Evolutionary conservation across 2,329 filamentous ascomycete genomes (phyloP), one percentile per base, ranked within the genome.

Genomic region (Zymoseptoria ardabiliae): DNA sequence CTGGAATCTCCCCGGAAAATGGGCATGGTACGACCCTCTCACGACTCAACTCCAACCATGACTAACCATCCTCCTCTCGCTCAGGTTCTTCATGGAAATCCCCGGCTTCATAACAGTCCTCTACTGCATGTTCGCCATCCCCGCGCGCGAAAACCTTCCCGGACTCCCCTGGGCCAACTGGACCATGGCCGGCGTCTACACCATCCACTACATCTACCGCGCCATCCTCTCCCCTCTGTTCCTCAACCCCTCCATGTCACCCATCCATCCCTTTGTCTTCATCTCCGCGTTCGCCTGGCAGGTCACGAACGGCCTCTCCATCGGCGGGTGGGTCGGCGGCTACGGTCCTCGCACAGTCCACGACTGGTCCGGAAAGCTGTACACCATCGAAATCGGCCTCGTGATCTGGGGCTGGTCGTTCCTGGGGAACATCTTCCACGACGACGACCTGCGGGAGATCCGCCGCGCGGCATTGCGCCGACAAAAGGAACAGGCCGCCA

Each of bases 141-240:
- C 89, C 1, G 67, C 73, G 1, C 75, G 83, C 67, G 74, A 83
- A 56, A 82, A 81, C 22, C 78, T 89, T 61, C 72, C 75, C 2
- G 57, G 53, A 4, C 76, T 93, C 48, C 89, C 90, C 1, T 89
- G 85, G 85, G 86, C 88, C 69, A 93, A 93, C 74, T 87, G 87
- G 76, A 83, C 88, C 17, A 85, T 94, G 69, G 88, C 83, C 9
- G 85, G 80, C 11, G 77, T 91, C 55, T 93, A 80, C 69, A 80
- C 89, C 35, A 84, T 93, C 58, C 94, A 99, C 77, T 99, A 99
- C 79, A 66, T 85, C 71, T 95, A 99, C 80, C 90, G 94, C 63
- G 92, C 94, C 9, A 74, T 97, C 58, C 76, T 96, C 62, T 88
- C 86, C 58, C 93, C 94, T 2, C 77, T 95, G 59, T 80, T 93